Base-by-base conservation (phyloP, 768 basidiomycete genomes). In the Serendipita vermifera region DNA sequence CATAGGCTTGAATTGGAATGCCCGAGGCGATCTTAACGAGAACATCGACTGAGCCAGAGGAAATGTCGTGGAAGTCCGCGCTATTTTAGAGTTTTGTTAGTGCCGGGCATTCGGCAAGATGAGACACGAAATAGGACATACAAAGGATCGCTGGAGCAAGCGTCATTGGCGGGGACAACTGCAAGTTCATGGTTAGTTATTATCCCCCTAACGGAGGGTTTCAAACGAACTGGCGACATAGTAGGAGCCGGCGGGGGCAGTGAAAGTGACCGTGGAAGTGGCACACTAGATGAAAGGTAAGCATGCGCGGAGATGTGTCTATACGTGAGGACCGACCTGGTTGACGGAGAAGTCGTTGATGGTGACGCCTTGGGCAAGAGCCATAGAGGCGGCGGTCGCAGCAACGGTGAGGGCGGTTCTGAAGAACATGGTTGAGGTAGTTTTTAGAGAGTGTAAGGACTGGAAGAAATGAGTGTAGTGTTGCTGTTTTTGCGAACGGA, bases 401-500 rank as follows among this genome's bases (percentile, higher is more conserved):
- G 46, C 46, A 29, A 29, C 46, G 31, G 46, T 29, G 46, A 51
- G 31, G 15, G 31, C 22, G 22, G 31, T 51, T 51, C n/a, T 51
- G 27, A 51, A 9, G 20, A n/a, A 24, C 7, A 26, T 20, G 2
- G 17, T 17, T 20, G 39, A 41, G 39, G 26, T 41, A n/a, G 26
- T 29, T 51, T 20, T 51, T 51, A 20, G 22, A 26, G n/a, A 26
- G n/a, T 2, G 27, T 20, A 51, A 51, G n/a, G 46, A 51, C 31
- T 51, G 46, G 22, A 26, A 51, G n/a, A 51, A 51, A 51, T 29
- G 46, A 51, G 46, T 51, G 46, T 51, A 51, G 22, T 20, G 20
- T n/a, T 51, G 46, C 46, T 51, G 11, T 51, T 20, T 29, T 20
- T 15, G n/a, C 20, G 17, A n/a, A 5, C 46, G 46, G 6, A 20